Conservation (phyloP, 441 rosid species). For the Populus hybrid region DNA sequence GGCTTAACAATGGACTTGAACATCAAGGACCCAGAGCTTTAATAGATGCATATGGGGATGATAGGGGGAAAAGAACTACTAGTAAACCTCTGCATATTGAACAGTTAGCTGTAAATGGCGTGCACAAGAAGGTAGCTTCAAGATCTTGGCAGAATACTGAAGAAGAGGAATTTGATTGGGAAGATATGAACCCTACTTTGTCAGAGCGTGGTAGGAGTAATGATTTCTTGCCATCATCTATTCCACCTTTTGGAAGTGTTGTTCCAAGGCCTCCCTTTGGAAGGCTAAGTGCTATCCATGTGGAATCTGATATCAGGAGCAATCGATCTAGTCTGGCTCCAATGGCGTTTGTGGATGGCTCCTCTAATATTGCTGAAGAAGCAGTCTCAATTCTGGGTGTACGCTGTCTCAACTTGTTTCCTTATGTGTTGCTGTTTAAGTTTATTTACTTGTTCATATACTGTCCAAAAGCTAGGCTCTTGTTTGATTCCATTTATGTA, state of each 20-base stretch:
- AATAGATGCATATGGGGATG: slow-evolving; percentile 93
- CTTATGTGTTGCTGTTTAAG: slow-evolving; percentile 1
- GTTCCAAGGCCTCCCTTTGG: slow-evolving; percentile 47
- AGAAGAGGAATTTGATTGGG: slow-evolving; percentile 99
- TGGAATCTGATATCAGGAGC: slow-evolving; percentile 47
- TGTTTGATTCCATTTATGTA: neutral
- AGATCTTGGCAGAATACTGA: slow-evolving; percentile 95
- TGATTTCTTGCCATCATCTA: slow-evolving; percentile 47
- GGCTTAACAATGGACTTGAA: slow-evolving; percentile 50
- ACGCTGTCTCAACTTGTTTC: slow-evolving; percentile 29
- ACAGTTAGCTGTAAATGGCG: slow-evolving; percentile 48
- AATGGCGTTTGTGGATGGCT: slow-evolving; percentile 35
- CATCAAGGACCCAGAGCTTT: slow-evolving; percentile 78
- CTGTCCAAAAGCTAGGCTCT: neutral
- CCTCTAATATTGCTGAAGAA: slow-evolving; percentile 36
- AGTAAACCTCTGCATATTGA: slow-evolving; percentile 44
- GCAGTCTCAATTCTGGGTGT: slow-evolving; percentile 33
- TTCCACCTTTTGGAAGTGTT: slow-evolving; percentile 40
- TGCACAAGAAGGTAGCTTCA: slow-evolving; percentile 44
- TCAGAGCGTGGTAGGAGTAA: slow-evolving; percentile 52
- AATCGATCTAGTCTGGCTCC: slow-evolving; percentile 37
- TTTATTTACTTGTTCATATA: neutral
- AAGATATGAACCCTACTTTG: slow-evolving; percentile 91
- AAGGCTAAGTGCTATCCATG: slow-evolving; percentile 30
- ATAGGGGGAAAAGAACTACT: slow-evolving; percentile 48